Evolutionary conservation across 1,284 basidiomycete species (phyloP).

Genomic region (Trichosporon asahii): DNA sequence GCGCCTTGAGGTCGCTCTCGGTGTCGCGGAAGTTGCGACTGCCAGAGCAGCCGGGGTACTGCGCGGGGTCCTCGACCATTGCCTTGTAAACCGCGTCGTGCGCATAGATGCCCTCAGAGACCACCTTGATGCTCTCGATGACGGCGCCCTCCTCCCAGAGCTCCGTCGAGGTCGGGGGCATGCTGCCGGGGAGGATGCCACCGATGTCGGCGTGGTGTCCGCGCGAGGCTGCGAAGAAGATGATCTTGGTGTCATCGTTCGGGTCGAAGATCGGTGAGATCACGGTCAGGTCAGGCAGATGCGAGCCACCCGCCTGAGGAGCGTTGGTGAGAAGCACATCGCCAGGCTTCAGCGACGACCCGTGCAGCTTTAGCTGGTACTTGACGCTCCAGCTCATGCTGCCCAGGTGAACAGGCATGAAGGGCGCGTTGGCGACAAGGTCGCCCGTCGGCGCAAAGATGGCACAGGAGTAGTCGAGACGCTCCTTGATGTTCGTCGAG

Average conservation of each 20-base stretch:
- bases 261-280: constrained; percentile 43
- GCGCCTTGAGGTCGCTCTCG: constrained; percentile 90
- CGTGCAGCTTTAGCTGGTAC: constrained; percentile 51
- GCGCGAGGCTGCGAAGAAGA: constrained; percentile 44
- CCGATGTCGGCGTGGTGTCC: constrained; percentile 45
- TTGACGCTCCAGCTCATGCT: constrained; percentile 45
- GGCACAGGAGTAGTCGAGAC: constrained; percentile 54
- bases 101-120: constrained; percentile 76
- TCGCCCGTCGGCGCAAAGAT: constrained; percentile 54
- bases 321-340: constrained; percentile 56
- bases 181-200: constrained; percentile 60
- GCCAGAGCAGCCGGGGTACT: constrained; percentile 65
- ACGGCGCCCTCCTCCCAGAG: constrained; percentile 75
- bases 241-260: constrained; percentile 30
- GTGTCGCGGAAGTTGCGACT: constrained; percentile 83
- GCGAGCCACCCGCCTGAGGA: constrained; percentile 41
- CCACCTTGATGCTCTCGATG: constrained; percentile 89
- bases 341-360: constrained; percentile 43
- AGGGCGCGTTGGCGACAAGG: constrained; percentile 57
- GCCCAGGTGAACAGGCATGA: constrained; percentile 57
- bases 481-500: constrained; percentile 47
- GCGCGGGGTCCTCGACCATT: constrained; percentile 69
- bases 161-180: constrained; percentile 87
- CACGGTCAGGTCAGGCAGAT: constrained; percentile 44
- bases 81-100: constrained; percentile 68